Evolutionary conservation across 2,329 filamentous ascomycete species (phyloP), one percentile per base, ranked within the genome.

Genomic region (Didymella arachidicola): DNA sequence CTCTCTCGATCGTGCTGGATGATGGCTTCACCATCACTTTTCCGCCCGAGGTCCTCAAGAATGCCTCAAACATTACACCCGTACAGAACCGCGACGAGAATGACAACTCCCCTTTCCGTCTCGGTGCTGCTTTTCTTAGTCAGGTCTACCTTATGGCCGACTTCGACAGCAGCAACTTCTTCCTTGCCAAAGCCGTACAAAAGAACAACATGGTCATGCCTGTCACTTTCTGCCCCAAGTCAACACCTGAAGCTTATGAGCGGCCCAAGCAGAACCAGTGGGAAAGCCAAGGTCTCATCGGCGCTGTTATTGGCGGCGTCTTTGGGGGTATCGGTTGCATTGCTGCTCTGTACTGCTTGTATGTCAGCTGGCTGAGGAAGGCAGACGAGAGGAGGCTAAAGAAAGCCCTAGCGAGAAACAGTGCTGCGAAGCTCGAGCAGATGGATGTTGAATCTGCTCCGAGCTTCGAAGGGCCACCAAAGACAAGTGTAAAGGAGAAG

Each of bases 121-220:
- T 81, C 51, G 75, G 75, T 22, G 63, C 74, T 39, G 76, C 79
- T 6, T 81, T 78, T 62, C 75, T 81, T 34, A 71, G 68, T 14
- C 76, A 80, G 57, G 70, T 80, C 54, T 81, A 81, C 63, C 72
- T 81, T 30, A 80, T 79, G 70, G 73, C 76, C 42, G 78, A 80
- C 63, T 81, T 75, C 63, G 78, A 79, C 45, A 61, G 71, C 2
- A 65, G 70, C 46, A 60, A 60, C 54, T 81, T 81, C 68, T 79
- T 74, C 64, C 76, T 81, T 50, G 78, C 79, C 2, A 61, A 72
- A 29, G 79, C 76, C 2, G 63, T 78, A 7, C 72, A 74, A 46
- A 74, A 78, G 42, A 74, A 76, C 56, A 76, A 74, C 49, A 76
- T 74, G 60, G 77, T 80, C 57, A 77, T 78, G 70, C 79, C 79